Base-by-base conservation (phyloP, 441 rosid species). In the Adansonia rubrostipa region DNA sequence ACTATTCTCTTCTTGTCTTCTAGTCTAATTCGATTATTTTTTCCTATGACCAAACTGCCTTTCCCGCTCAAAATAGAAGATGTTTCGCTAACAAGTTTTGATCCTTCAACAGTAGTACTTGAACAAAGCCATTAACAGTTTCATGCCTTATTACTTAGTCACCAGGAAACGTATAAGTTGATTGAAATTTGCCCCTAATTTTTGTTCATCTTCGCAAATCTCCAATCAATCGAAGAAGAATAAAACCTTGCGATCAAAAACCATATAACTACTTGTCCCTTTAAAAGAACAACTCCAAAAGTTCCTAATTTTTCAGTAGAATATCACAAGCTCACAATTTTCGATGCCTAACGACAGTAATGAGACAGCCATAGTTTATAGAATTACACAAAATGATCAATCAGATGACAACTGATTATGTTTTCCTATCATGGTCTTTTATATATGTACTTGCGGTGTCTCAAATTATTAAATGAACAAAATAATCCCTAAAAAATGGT, bases 91-190 rank as follows among this genome's bases (percentile, higher is more conserved):
- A 58, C 60, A 56, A 44, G 62, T 65, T 72, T 58, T 57, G 73
- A 42, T 44, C 61, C 28, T 76, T 54, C 69, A 44, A 69, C 11
- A 42, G 36, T 56, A 76, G 58, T 75, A 71, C 73, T 80, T 71
- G 53, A 19, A 71, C 40, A 74, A 61, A 64, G 79, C 33, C 50
- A 79, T 54, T 15, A 57, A n/a, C 11, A 65, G 24, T 71, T 62
- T 65, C 44, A 71, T 36, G 11, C 40, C 54, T 66, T 45, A 76
- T 69, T 11, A 5, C 77, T 48, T 74, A 60, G 62, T 45, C 70
- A 54, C 65, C 36, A 74, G 20, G 9, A 33, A 47, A 19, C 44
- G 15, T 14, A 75, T 36, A 50, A 44, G 4, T 3, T 71, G 28
- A 15, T n/a, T 33, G 63, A 54, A 17, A 71, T 33, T 28, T 54